Base-by-base conservation (phyloP, 176 grass and related monocot species). In the Bonia amplexicaulis region DNA sequence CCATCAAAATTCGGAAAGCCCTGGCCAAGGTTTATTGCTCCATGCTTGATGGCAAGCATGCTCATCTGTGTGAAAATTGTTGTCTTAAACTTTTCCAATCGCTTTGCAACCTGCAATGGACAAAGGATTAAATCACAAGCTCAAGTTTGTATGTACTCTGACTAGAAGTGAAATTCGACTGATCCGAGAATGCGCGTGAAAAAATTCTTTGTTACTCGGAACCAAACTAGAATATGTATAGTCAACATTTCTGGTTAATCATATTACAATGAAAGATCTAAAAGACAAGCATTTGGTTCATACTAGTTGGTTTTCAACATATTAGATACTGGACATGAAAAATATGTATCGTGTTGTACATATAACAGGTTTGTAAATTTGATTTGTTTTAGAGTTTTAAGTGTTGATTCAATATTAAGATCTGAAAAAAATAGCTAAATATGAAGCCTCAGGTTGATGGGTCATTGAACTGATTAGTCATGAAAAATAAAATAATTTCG, bases 51-150 rank as follows among this genome's bases (percentile, higher is more conserved):
- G 25, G 96, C 96, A 41, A 99, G 93, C 88, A 90, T 95, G 84
- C 96, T 99, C 96, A 99, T 99, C 80, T 99, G 91, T 44, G 96
- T 99, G 81, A 99, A 99, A 57, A 99, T 96, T 33, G 96, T 99
- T 8, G 93, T 99, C 77, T 99, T 99, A 61, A 99, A 99, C 75
- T 96, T 96, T 53, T 99, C 96, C 84, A 99, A 52, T 13, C 93
- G 85, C 59, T 96, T 94, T 48, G 96, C 96, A 2, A 99, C 93
- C 96, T 99, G 55, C 29, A 86, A 90, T 53, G 55, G 23, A 82
- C 2, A 35, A 82, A 51, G 31, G 27, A 82, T 73, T 40, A 85
- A 51, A 66, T 79, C 55, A 26, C 22, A 78, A 72, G 25, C 81
- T 71, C 44, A 85, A 58, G 19, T 25, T 15, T 14, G 19, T 84